Conservation (phyloP, 305 asterid species). For the Solanum aculeatissimum region DNA sequence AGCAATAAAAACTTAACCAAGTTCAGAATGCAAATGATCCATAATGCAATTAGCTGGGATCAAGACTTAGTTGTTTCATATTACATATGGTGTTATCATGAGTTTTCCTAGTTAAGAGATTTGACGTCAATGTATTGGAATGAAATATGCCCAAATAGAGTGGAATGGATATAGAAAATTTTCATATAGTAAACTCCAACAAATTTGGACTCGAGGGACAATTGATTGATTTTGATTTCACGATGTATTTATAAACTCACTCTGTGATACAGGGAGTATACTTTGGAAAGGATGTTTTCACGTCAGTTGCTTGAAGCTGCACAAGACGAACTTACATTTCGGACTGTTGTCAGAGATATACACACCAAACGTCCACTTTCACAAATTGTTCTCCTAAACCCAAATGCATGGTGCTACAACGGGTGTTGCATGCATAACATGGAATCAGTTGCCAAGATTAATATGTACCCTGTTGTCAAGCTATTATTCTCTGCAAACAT, state of each 20-base stretch:
- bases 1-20: neutral
- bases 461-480: constrained; percentile 54
- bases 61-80: neutral
- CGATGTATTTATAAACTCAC: neutral
- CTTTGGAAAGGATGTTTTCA: constrained; percentile 70
- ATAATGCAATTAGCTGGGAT: neutral
- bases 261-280: constrained; percentile 39
- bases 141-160: neutral
- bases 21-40: neutral
- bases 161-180: neutral
- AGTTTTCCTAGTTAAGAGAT: neutral
- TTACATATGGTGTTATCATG: neutral
- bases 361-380: constrained; percentile 41
- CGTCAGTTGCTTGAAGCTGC: constrained; percentile 75
- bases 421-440: constrained; percentile 31
- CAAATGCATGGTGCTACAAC: constrained; percentile 62
- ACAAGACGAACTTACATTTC: constrained; percentile 73
- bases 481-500: constrained; percentile 49
- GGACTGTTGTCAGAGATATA: constrained; percentile 72
- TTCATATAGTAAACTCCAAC: neutral
- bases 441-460: constrained; percentile 34
- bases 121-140: neutral
- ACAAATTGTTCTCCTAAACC: constrained; percentile 78
- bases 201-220: neutral
- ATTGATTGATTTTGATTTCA: neutral